phyloP scores from a whole-genome alignment of 352 stramenopile species.

The Globisporangium sylvaticum region DNA sequence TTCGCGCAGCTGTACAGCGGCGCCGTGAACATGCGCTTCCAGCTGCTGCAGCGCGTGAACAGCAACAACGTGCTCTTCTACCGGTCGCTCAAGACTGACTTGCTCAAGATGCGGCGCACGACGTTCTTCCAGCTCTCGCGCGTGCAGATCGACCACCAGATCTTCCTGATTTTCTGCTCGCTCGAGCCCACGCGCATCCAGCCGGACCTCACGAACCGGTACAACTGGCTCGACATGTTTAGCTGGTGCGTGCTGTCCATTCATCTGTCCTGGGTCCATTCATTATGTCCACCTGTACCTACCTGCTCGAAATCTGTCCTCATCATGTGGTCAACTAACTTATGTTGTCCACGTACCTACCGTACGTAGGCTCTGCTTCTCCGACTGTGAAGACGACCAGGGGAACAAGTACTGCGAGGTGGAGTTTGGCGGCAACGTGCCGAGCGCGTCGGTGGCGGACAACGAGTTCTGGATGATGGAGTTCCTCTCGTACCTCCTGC shows the following conservation, averaged over 20 bases:
- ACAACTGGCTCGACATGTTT: constrained; percentile 30
- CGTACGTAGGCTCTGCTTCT: constrained; percentile 21
- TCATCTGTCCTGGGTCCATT: neutral
- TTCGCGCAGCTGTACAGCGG: constrained; percentile 36
- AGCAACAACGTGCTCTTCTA: constrained; percentile 28
- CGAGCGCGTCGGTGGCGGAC: constrained; percentile 29
- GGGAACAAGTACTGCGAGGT: constrained; percentile 23
- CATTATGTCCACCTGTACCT: neutral
- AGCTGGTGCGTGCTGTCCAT: constrained; percentile 19
- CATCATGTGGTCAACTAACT: neutral
- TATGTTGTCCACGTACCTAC: neutral
- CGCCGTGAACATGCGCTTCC: constrained; percentile 27
- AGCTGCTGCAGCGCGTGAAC: constrained; percentile 34
- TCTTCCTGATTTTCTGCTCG: constrained; percentile 32
- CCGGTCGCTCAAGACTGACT: constrained; percentile 28
- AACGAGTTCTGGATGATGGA: constrained; percentile 54
- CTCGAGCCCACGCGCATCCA: constrained; percentile 26
- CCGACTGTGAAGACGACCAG: constrained; percentile 8
- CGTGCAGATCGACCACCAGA: constrained; percentile 16
- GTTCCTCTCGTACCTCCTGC: constrained; percentile 52
- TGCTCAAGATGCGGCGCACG: constrained; percentile 17
- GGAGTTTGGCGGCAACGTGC: constrained; percentile 47
- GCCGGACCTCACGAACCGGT: constrained; percentile 8
- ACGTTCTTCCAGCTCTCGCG: constrained; percentile 37
- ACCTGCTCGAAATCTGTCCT: neutral